Evolutionary conservation across 441 rosid genomes (phyloP).

Genomic region (Syzygium syzygioides): DNA sequence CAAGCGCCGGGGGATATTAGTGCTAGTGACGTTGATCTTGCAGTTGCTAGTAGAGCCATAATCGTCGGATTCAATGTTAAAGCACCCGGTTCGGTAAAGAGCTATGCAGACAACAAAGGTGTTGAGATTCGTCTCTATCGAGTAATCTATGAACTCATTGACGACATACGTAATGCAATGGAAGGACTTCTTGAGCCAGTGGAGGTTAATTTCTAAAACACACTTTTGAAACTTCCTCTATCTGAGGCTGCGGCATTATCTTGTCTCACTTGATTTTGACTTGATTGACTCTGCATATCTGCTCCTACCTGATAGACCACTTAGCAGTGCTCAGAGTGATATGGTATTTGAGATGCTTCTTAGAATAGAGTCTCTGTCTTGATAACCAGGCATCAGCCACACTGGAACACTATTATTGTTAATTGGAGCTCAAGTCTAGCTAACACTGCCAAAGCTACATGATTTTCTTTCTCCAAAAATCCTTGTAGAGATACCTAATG

Average conservation of each 20-base stretch:
- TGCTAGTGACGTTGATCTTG: slow-evolving; percentile 89
- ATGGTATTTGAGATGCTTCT: neutral
- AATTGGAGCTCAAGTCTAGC: neutral
- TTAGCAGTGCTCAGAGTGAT: neutral
- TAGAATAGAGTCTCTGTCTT: neutral
- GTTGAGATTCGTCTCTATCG: slow-evolving; percentile 90
- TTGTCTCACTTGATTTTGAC: neutral
- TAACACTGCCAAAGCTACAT: neutral
- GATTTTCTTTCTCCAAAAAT: neutral
- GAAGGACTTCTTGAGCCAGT: slow-evolving; percentile 91
- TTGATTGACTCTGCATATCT: neutral
- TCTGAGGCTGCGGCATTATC: neutral
- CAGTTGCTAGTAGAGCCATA: slow-evolving; percentile 79
- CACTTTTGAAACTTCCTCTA: neutral
- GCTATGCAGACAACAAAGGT: slow-evolving; percentile 76
- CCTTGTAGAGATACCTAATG: neutral
- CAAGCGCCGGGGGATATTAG: slow-evolving; percentile 90
- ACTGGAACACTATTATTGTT: neutral
- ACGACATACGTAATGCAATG: slow-evolving; percentile 92
- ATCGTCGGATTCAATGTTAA: slow-evolving; percentile 85
- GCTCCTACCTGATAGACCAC: neutral
- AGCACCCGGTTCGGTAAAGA: slow-evolving; percentile 75
- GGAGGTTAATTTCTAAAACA: slow-evolving; percentile 46
- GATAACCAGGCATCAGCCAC: neutral
- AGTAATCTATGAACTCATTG: slow-evolving; percentile 91